Evolutionary conservation across 179 eudicot species (phyloP).

Genomic region (Spinacia oleracea): DNA sequence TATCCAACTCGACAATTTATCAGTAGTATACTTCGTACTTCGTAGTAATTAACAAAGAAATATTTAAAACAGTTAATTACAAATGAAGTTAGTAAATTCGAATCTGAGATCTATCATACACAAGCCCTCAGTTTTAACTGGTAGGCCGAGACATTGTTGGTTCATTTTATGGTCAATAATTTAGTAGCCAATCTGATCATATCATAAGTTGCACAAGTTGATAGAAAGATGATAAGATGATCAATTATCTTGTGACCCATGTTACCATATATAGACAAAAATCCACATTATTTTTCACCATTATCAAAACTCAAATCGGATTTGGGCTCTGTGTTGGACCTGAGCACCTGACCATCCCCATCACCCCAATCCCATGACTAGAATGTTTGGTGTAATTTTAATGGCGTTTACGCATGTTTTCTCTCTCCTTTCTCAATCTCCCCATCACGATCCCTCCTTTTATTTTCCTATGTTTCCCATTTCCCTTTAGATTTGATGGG

Average conservation of each 20-base stretch:
- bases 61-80: no score
- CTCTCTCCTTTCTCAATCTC: slow-evolving; percentile 9
- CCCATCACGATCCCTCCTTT: background rate
- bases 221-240: slow-evolving; percentile 20
- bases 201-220: slow-evolving; percentile 15
- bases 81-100: no score
- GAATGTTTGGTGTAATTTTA: slow-evolving; percentile 35
- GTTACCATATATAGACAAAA: slow-evolving; percentile 30
- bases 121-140: no score
- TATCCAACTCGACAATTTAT: no score
- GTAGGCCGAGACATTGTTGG: no score
- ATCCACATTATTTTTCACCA: background rate
- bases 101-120: no score
- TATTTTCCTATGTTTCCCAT: slow-evolving; percentile 18
- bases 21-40: no score
- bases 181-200: no score
- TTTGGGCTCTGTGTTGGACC: slow-evolving; percentile 19
- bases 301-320: slow-evolving; percentile 3
- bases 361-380: background rate
- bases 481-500: background rate
- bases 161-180: no score
- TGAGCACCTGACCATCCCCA: background rate
- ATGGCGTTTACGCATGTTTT: slow-evolving; percentile 18
- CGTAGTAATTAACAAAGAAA: no score
- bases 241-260: slow-evolving; percentile 2